phyloP scores from a whole-genome alignment of 257 asterid species.

The Jaltomata sinuosa region DNA sequence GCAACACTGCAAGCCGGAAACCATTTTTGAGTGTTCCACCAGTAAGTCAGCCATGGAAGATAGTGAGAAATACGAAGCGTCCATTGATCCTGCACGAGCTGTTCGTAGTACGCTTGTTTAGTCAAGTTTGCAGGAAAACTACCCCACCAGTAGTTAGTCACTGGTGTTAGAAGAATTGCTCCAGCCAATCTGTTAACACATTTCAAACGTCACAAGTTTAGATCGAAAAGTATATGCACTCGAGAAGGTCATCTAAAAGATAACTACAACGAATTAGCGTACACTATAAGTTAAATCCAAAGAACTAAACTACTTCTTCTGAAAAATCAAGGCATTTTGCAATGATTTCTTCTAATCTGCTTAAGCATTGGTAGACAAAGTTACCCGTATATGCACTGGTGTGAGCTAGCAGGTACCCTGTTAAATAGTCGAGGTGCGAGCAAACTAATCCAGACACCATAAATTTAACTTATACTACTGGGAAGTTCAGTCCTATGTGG shows the following conservation, averaged over 20 bases:
- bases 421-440: not conserved
- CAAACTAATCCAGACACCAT: too few species aligned
- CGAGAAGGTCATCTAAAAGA: too few species aligned
- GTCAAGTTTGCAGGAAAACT: slow-evolving; percentile 70
- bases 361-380: not conserved
- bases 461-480: too few species aligned
- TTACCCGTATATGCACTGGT: not conserved
- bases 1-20: slow-evolving; percentile 43
- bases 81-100: slow-evolving; percentile 66
- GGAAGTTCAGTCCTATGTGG: too few species aligned
- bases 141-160: slow-evolving; percentile 80
- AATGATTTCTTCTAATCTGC: too few species aligned
- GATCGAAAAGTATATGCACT: too few species aligned
- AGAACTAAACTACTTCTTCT: not conserved
- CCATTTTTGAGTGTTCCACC: slow-evolving; percentile 88
- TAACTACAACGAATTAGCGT: too few species aligned
- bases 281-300: not conserved
- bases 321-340: not conserved
- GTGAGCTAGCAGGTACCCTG: not conserved
- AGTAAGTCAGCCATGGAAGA: slow-evolving; percentile 76
- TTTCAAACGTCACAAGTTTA: not conserved
- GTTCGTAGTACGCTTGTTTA: slow-evolving; percentile 29
- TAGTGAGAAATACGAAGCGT: slow-evolving; percentile 63
- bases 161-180: slow-evolving; percentile 67
- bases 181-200: slow-evolving; percentile 75